Evolutionary conservation across 2,329 filamentous ascomycete species (phyloP), one percentile per base, ranked within the genome.

Genomic region (Aspergillus sp.): DNA sequence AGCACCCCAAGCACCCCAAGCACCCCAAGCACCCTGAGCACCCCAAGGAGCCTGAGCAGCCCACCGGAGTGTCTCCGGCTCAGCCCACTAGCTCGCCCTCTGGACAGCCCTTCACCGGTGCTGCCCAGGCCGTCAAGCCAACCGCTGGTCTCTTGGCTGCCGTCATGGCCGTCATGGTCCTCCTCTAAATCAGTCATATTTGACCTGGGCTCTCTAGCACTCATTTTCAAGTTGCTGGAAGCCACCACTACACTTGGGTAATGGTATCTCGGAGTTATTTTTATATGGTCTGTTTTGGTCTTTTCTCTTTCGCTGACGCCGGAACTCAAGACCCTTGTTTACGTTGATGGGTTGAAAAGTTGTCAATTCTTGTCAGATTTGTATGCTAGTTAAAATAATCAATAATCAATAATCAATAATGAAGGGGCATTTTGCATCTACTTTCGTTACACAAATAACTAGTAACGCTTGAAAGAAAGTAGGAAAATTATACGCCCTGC

Each of bases 151-250:
- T 78, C 62, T 65, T 76, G 62, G 73, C 71, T 57, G 76, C 69
- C 65, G 62, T 75, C 55, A 67, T 77, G 58, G 75, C 69, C 49
- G 51, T 75, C 60, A 75, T 76, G 68, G 73, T 72, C 64, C 63
- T 77, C 52, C 70, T 77, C 60, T 77, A 76, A 71, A 69, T 58
- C 55, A 58, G 18, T 50, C 42, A 24, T 36, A 11, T 16, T 22
- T 14, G 18, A 52, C 39, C 16, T 45, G 52, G 26, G 22, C 49
- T 32, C 26, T 53, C 36, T 26, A 26, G 52, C 50, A 47, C 46
- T 26, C 49, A 16, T 20, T 3, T 36, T 53, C 16, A 32, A 46
- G 36, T 31, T 58, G 45, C 26, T 47, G 51, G 24, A 50, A 29
- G 51, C 11, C 24, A 54, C 24, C 26, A 53, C 45, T 45, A 42